Base-by-base conservation (phyloP, 768 basidiomycete genomes). In the Polyporus arcularius region DNA sequence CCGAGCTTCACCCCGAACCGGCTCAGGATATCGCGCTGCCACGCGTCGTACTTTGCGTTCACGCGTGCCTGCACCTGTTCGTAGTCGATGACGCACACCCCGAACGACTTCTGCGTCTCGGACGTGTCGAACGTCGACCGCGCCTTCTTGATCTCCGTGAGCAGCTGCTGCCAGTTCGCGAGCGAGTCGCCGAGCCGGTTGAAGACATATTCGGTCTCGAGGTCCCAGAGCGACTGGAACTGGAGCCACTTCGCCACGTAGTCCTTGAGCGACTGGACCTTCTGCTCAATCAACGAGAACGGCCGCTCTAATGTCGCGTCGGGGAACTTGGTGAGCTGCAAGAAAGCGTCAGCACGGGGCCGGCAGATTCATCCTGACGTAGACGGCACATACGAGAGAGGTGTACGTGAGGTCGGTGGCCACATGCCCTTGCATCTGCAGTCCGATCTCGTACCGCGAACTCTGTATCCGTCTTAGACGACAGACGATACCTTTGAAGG, bases 181-280 rank as follows among this genome's bases (percentile, higher is more conserved):
- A 99, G 85, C 12, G 92, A 92, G 74, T 99, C 96, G 9, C 97
- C 97, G 7, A 99, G 88, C 0, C 92, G 90, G 68, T 88, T 88
- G 81, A 97, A 98, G 39, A 99, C 96, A 70, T 92, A 90, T 81
- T 98, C 96, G 31, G 96, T 85, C 75, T 98, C 95, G 43, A 98
- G 86, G 72, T 99, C 97, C 97, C 96, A 98, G 0, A 98, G 81
- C 0, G 96, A 96, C 75, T 98, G 97, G 84, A 99, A 98, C 70
- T 96, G 96, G 0, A 98, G 84, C 97, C 97, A 99, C 77, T 97
- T 97, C 60, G 82, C 92, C 52, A 98, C 94, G 74, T 99, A 99
- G 48, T 89, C 88, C 67, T 83, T 88, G 55, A 99, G 82, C 62
- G 92, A 86, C 58, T 90, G 88, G 15, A 95, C 87, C 75, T 97